These are phyloP conservation scores for Fomitiporia mediterranea DNA, from an alignment of 1,284 basidiomycete species.

Conservation along the genomic window DNA sequence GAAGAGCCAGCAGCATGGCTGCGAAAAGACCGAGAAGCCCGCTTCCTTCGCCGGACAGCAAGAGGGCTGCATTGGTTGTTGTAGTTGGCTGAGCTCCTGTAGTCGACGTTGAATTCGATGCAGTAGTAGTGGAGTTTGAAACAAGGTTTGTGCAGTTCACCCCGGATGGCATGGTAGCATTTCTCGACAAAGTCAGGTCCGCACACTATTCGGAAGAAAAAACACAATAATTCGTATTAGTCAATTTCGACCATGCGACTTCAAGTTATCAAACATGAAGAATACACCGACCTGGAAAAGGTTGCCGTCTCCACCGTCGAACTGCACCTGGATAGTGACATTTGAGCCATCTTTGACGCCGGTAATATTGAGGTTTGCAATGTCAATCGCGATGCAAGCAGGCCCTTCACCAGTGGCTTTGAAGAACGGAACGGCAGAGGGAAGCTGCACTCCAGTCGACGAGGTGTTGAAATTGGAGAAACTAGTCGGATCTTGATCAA, in stretches of 20 bases:
- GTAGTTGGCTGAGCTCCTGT: constrained; percentile 3
- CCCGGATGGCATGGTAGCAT: constrained; percentile 38
- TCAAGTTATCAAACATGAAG: too few relatives aligned
- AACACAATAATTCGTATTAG: background rate
- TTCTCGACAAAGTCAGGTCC: constrained; percentile 60
- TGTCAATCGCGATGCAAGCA: constrained; percentile 61
- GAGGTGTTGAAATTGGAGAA: constrained; percentile 57
- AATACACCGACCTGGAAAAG: constrained; percentile 52
- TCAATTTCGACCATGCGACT: too few relatives aligned
- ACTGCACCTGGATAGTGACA: constrained; percentile 58
- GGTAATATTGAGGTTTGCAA: constrained; percentile 45
- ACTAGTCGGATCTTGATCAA: constrained; percentile 48
- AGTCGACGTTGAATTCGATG: background rate
- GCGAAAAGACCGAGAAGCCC: constrained; percentile 7
- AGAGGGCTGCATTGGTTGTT: constrained; percentile 3
- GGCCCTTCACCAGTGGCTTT: constrained; percentile 48
- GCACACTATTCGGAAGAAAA: constrained; percentile 48
- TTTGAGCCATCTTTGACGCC: constrained; percentile 51
- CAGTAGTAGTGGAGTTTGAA: constrained; percentile 9
- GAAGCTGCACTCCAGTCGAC: constrained; percentile 23
- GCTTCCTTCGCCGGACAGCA: background rate
- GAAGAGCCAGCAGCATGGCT: constrained; percentile 2
- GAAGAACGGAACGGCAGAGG: constrained; percentile 43
- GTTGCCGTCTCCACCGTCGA: constrained; percentile 60
- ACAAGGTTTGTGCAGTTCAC: constrained; percentile 31